Evolutionary conservation across 1,284 basidiomycete genomes (phyloP).

Genomic region (Flammula alnicola): DNA sequence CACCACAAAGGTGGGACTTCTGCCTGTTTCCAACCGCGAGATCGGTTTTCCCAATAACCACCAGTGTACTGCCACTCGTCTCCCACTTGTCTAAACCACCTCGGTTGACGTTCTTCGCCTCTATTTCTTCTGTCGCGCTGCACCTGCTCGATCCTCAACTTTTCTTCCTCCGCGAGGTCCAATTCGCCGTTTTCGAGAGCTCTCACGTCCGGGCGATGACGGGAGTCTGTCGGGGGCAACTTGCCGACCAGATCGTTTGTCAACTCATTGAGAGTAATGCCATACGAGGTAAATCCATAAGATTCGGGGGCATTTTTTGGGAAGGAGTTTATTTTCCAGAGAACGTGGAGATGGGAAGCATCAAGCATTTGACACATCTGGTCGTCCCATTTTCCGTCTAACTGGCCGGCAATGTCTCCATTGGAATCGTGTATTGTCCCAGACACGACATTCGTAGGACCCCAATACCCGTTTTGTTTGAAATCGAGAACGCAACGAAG

Average conservation of each 20-base stretch:
- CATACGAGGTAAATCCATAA: constrained; percentile 85
- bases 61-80: constrained; percentile 79
- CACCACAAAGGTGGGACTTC: constrained; percentile 65
- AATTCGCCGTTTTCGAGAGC: constrained; percentile 85
- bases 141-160: constrained; percentile 75
- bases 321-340: constrained; percentile 78
- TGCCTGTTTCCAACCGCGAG: constrained; percentile 61
- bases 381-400: constrained; percentile 89
- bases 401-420: constrained; percentile 56
- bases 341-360: constrained; percentile 68
- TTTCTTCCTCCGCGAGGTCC: constrained; percentile 78
- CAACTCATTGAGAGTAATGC: constrained; percentile 83
- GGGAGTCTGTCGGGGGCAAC: constrained; percentile 85
- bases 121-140: constrained; percentile 69
- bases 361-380: constrained; percentile 70
- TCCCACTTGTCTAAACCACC: constrained; percentile 75
- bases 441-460: constrained; percentile 72
- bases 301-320: constrained; percentile 75
- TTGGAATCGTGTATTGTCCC: constrained; percentile 62
- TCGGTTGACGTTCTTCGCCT: constrained; percentile 59
- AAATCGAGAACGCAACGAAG: constrained; percentile 75
- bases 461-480: constrained; percentile 86
- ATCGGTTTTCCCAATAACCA: constrained; percentile 83
- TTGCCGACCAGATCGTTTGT: constrained; percentile 69
- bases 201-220: constrained; percentile 84